Evolutionary conservation across 202 grass and related monocot species (phyloP), one percentile per base, ranked within the genome.

Genomic region (Musa balbisiana): DNA sequence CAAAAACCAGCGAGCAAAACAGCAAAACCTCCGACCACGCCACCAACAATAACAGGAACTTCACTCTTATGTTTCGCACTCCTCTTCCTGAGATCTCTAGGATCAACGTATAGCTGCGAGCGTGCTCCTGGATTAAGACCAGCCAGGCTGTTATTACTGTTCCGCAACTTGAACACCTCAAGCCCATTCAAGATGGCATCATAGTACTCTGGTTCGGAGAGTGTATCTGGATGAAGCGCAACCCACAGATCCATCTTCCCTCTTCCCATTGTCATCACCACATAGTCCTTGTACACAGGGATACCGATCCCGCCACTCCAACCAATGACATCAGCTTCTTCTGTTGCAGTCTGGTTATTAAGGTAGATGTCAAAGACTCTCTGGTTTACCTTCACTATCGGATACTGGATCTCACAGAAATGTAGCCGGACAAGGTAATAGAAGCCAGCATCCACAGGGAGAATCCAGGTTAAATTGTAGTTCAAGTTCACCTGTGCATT

Each of bases 391-490:
- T 78, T 86, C 9, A 85, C 90, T n/a, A 82, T 74, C 0, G 76
- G 87, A 55, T 59, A 80, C 51, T 96, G 92, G 51, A 96, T 88
- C 87, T 96, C 92, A 58, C 92, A 96, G 80, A 96, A 96, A 83
- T 96, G 92, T 53, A 96, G 55, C 83, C 92, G 81, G 53, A 92
- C 75, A 64, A 92, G 87, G 68, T 96, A 96, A 0, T 3, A 26
- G 79, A 88, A 96, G 2, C 89, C 89, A 67, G 87, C 73, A 5
- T 21, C 1, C 25, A 26, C 25, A 26, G 79, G 81, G 72, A 96
- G 74, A 55, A 90, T 22, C 89, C 92, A 96, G 52, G 85, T 84
- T 53, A 96, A 85, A 49, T 96, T 96, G 59, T 67, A 90, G 22
- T 81, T 73, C 49, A 80, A 4, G 72, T 96, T 96, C 8, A 90